Percentiles rank a stretch among this genome's conserved stretches.
phyloP scores from a whole-genome alignment of 768 basidiomycete species.

The Boletus rubescentipes region DNA sequence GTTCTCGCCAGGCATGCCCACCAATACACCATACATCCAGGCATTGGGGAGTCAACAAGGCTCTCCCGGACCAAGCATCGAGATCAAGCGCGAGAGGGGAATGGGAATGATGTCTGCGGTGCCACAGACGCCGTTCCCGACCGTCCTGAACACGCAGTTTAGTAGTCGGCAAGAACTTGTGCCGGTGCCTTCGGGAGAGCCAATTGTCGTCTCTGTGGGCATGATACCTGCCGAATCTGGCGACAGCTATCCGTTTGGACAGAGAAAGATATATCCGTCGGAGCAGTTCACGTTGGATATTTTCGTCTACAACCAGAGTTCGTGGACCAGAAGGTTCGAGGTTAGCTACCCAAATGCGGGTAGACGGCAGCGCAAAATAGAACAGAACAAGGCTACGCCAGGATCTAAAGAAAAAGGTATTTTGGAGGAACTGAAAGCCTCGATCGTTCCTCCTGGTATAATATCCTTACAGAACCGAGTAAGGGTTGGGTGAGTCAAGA shows the following conservation, averaged over 20 bases:
- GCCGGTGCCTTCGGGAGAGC: conserved; percentile 41
- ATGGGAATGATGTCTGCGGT: conserved; percentile 29
- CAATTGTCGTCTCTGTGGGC: conserved; percentile 71
- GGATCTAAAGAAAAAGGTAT: conserved; percentile 16
- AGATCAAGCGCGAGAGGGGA: conserved; percentile 63
- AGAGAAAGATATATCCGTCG: conserved; percentile 63
- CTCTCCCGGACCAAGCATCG: conserved; percentile 58
- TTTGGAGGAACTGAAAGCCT: conserved; percentile 29
- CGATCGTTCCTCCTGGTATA: conserved; percentile 53
- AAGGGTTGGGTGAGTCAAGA: conserved; percentile 65
- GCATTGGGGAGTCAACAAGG: conserved; percentile 48
- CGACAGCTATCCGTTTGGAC: conserved; percentile 11
- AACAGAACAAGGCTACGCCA: conserved; percentile 23
- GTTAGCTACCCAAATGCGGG: conserved; percentile 63
- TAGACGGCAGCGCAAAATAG: conserved; percentile 40
- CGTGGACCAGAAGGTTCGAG: conserved; percentile 76
- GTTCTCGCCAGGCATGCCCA: conserved; percentile 47
- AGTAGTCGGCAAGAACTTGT: conserved; percentile 27
- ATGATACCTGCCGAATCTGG: conserved; percentile 32
- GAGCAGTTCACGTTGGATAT: conserved; percentile 81
- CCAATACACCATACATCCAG: conserved; percentile 56
- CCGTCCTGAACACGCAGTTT: conserved; percentile 42
- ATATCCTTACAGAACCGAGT: conserved; percentile 76
- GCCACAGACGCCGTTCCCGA: conserved; percentile 58
- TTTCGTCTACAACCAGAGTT: conserved; percentile 82